These are phyloP conservation scores for Ascochyta lentis DNA, from an alignment of 2,329 filamentous ascomycete species.

Conservation along the genomic window DNA sequence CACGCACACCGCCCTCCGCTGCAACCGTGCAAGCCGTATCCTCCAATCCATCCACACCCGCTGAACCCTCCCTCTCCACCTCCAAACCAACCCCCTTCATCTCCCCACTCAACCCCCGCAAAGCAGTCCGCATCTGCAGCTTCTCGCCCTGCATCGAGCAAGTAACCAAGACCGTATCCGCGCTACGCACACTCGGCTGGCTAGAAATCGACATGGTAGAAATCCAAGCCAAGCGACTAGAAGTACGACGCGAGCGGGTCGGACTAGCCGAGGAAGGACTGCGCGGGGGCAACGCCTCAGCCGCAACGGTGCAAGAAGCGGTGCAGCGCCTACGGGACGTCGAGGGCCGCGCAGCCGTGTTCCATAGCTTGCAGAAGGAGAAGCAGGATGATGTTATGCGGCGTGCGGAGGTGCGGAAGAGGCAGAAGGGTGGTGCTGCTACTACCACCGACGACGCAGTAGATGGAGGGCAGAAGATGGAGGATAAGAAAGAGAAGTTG, in stretches of 20 bases:
- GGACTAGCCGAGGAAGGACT: conserved; percentile 73
- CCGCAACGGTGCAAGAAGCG: conserved; percentile 80
- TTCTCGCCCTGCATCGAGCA: conserved; percentile 98
- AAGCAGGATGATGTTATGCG: conserved; percentile 54
- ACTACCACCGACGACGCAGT: conserved; percentile 2
- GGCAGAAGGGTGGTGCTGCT: conserved; percentile 16
- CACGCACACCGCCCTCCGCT: conserved; percentile 55
- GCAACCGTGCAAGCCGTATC: conserved; percentile 31
- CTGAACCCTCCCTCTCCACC: conserved; percentile 7
- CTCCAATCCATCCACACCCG: conserved; percentile 48
- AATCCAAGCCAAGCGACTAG: conserved; percentile 77
- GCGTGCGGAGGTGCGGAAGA: conserved; percentile 45
- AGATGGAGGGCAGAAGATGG: conserved; percentile 10
- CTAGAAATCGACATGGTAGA: conserved; percentile 93
- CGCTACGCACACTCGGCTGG: conserved; percentile 83
- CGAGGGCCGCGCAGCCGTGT: conserved; percentile 71
- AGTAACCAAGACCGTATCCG: conserved; percentile 83
- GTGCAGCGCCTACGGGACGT: conserved; percentile 75
- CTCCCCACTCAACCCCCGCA: conserved; percentile 72
- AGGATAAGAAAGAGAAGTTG: conserved; percentile 30
- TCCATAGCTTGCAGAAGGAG: conserved; percentile 58
- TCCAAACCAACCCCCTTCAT: conserved; percentile 29
- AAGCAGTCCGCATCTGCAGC: conserved; percentile 81
- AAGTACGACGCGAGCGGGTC: conserved; percentile 81
- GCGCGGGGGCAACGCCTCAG: conserved; percentile 70